Base-by-base conservation (phyloP, 2,329 filamentous ascomycete species). In the Phaeosphaeriaceae sp. region DNA sequence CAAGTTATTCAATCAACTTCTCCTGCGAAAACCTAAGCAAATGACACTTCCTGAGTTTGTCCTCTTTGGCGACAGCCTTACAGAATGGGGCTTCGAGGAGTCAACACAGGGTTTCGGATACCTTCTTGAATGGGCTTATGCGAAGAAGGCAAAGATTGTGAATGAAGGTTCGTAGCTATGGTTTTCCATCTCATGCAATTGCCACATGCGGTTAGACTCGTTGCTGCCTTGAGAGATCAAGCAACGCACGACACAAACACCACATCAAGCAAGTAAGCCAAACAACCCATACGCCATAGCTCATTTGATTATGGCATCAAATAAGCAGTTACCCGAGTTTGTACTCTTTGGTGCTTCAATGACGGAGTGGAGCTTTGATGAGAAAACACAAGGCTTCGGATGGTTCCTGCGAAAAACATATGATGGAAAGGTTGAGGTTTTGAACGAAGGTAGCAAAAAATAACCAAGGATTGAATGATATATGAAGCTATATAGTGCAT, bases 51-150 rank as follows among this genome's bases (percentile, higher is more conserved):
- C 64, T 1, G 52, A 67, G 18, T 63, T 74, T 33, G 50, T 73
- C 2, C 61, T 74, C 3, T 72, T 74, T 35, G 71, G 71, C 3
- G 68, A 65, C 34, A 72, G 70, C 1, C 60, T 74, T 5, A 73
- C 67, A 0, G 50, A 68, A 52, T 72, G 66, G 65, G 54, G 55
- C 17, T 74, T 73, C 46, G 48, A 62, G 15, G 58, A 63, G 36
- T 8, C 52, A 3, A 66, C 54, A 1, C 40, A 58, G 18, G 70
- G 70, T 5, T 72, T 68, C 36, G 70, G 70, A 6, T 64, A 59
- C 55, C 51, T 58, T 9, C 56, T 72, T 9, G 44, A 61, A 41
- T 41, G 62, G 15, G 49, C 48, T 42, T 72, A 72, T 37, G 29
- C 42, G n/a, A 56, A 53, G 12, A 67, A 66, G 38, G 64, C 52